Percentiles rank a stretch among this genome's conserved stretches.
These are phyloP conservation scores for Aristolochia contorta DNA, from an alignment of 164 flowering plant species.

Conservation along the genomic window DNA sequence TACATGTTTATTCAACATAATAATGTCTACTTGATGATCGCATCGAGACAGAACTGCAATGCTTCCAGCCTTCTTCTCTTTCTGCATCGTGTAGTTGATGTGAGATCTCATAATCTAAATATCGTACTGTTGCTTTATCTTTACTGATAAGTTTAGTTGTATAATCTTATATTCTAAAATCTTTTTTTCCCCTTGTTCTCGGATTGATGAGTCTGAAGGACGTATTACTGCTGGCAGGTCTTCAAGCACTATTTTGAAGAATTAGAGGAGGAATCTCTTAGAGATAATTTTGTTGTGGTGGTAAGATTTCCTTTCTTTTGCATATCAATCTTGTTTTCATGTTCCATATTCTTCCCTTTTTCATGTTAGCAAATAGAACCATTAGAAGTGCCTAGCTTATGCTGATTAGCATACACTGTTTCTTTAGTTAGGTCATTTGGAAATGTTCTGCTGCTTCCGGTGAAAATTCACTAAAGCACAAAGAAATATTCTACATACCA, in stretches of 20 bases:
- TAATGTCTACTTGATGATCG: conserved; percentile 84
- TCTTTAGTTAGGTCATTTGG: neutral
- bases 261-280: conserved; percentile 92
- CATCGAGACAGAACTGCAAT: conserved; percentile 93
- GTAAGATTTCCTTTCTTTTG: conserved; percentile 32
- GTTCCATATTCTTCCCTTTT: neutral
- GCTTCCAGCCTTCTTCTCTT: conserved; percentile 91
- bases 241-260: conserved; percentile 96
- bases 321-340: neutral
- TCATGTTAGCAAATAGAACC: neutral
- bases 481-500: neutral
- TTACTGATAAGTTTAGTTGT: neutral
- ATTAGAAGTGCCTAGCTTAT: neutral
- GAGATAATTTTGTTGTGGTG: conserved; percentile 98
- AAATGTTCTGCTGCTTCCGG: too few relatives aligned
- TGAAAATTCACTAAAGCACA: too few relatives aligned
- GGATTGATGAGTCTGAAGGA: neutral
- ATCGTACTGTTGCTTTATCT: too few relatives aligned
- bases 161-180: neutral
- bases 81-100: conserved; percentile 92
- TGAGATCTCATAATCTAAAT: conserved; percentile 26
- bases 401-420: neutral
- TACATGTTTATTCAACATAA: conserved; percentile 92
- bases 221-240: conserved; percentile 35
- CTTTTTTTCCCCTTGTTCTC: neutral